Conservation (phyloP, 306 rosid genomes). For the Canavalia gladiata region DNA sequence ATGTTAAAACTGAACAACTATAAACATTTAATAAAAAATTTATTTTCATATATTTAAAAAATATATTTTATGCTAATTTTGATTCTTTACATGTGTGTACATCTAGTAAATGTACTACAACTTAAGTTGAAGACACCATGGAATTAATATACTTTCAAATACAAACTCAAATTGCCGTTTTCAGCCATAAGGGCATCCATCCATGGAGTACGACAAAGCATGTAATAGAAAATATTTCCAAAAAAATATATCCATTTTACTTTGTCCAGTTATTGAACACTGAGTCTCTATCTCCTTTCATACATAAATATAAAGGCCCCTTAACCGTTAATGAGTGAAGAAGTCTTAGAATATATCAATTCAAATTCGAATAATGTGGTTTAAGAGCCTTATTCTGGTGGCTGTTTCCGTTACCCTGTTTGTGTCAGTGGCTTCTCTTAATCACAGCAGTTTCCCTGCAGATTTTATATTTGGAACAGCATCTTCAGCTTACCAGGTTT, state of each 20-base stretch:
- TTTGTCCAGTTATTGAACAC: neutral
- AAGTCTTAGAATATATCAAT: neutral
- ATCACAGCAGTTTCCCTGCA: slow-evolving; percentile 49
- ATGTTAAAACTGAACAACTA: too few species aligned
- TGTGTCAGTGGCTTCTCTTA: slow-evolving; percentile 40
- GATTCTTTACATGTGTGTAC: too few species aligned
- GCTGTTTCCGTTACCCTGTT: slow-evolving; percentile 18
- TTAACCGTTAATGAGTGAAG: neutral
- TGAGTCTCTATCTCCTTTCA: neutral
- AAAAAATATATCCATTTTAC: neutral
- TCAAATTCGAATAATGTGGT: slow-evolving; percentile 33
- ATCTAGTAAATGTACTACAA: too few species aligned
- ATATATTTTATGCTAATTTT: too few species aligned
- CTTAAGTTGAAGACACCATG: too few species aligned
- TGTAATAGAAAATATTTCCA: too few species aligned
- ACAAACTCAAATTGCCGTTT: too few species aligned
- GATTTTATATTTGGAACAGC: slow-evolving; percentile 57
- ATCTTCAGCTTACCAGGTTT: slow-evolving; percentile 63
- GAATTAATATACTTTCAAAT: too few species aligned
- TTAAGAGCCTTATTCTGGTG: slow-evolving; percentile 25
- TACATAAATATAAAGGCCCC: neutral
- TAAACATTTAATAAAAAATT: too few species aligned
- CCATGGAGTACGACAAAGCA: too few species aligned
- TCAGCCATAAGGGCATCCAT: too few species aligned
- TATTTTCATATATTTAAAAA: too few species aligned